Base-by-base conservation (phyloP, 2,329 filamentous ascomycete species). In the Fusarium sp. region DNA sequence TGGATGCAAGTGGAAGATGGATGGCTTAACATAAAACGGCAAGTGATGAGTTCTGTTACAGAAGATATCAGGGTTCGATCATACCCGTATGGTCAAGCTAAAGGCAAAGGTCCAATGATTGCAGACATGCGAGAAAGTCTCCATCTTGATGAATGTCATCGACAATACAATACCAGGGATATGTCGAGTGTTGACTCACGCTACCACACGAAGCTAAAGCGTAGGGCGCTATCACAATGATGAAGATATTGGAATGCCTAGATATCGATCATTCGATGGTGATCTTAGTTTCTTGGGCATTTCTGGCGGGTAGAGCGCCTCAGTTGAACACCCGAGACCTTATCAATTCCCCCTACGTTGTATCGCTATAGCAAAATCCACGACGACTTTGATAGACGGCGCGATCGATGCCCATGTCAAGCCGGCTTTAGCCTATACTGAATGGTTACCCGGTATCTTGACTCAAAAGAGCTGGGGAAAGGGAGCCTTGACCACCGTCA, bases 261-360 rank as follows among this genome's bases (percentile, higher is more conserved):
- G 39, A 50, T 38, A 49, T 14, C 44, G 42, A 17, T 33, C 44
- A 36, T 39, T 31, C 17, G 22, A 19, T 47, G 39, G 31, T 55
- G 33, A 46, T 50, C 28, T 36, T 38, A 15, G 17, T 47, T 49
- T 17, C 26, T 21, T 14, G 28, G 17, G 28, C 11, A 38, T 45
- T 52, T 36, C 26, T 19, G 42, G 64, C 64, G 62, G 45, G 21
- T 62, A 57, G 42, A 66, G 44, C 64, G 64, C 51, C 42, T 56
- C 50, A 28, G 39, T 44, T 7, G 36, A 34, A 22, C 22, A 31
- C 34, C 19, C 10, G 36, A 40, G 31, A 34, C 31, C 45, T 42
- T 58, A 54, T 65, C 60, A 42, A 22, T 34, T 13, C 39, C 31
- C 31, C 19, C 26, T 22, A 36, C 31, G 24, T n/a, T 36, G 42